phyloP scores from a whole-genome alignment of 352 stramenopile species.

The Plasmopara viticola region DNA sequence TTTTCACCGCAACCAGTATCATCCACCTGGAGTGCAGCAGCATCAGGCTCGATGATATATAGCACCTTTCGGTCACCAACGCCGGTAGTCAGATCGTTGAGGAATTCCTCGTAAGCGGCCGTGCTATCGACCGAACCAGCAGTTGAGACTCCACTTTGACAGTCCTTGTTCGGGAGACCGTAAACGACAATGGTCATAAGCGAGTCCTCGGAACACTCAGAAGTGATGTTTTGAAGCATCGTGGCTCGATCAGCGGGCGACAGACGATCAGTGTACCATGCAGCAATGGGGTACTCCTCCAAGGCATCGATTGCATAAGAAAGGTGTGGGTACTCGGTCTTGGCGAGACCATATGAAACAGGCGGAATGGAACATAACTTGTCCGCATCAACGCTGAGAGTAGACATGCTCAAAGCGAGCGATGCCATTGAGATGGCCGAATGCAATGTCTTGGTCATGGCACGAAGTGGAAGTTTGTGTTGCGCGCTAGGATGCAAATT shows the following conservation, averaged over 20 bases:
- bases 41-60: constrained; percentile 63
- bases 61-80: constrained; percentile 48
- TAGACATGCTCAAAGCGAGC: no score
- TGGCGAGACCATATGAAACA: constrained; percentile 26
- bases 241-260: constrained; percentile 17
- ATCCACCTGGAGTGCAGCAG: constrained; percentile 36
- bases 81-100: constrained; percentile 27
- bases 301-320: constrained; percentile 31
- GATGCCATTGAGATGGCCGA: no score
- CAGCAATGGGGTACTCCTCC: constrained; percentile 36
- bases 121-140: constrained; percentile 30
- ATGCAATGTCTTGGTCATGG: no score
- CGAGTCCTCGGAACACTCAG: constrained; percentile 27
- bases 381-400: constrained; percentile 10
- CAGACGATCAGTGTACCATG: constrained; percentile 53
- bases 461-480: no score
- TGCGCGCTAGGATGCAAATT: no score
- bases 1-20: constrained; percentile 33
- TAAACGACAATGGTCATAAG: constrained; percentile 59
- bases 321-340: constrained; percentile 31
- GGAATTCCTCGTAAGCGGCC: constrained; percentile 41
- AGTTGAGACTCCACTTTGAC: constrained; percentile 41
- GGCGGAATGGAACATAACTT: constrained; percentile 32
- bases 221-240: constrained; percentile 28
- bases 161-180: constrained; percentile 63